A percentile compares a stretch with the other conserved stretches of the same genome.
These are phyloP conservation scores for Mrakia hoshinonis DNA, from an alignment of 768 basidiomycete genomes.

Conservation along the genomic window DNA sequence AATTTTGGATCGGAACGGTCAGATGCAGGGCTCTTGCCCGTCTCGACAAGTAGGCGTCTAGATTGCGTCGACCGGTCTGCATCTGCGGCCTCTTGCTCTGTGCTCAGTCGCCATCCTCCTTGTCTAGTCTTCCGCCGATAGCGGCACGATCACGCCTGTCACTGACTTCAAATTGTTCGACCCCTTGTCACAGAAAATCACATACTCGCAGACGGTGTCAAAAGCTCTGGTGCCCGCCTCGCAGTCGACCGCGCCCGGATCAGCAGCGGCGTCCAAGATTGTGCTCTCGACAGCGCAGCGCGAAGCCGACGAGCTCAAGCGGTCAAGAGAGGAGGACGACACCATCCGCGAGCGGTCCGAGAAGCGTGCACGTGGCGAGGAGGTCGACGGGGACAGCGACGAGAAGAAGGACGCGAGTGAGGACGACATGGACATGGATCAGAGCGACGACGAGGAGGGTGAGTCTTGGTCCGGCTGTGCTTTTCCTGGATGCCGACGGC, in stretches of 20 bases:
- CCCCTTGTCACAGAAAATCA: conserved; percentile 21
- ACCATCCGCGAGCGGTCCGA: conserved; percentile 24
- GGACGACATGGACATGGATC: conserved; percentile 17
- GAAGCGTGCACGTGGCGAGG: background rate
- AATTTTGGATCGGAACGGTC: too few species aligned
- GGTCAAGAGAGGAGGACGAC: conserved; percentile 29
- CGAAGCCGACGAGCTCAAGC: conserved; percentile 29
- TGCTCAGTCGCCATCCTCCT: background rate
- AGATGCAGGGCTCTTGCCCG: too few species aligned
- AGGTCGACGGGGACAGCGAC: conserved; percentile 12
- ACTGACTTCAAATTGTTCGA: too few species aligned
- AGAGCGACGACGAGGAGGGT: conserved; percentile 13
- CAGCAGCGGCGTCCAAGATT: conserved; percentile 15
- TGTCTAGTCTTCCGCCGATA: too few species aligned
- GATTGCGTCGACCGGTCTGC: too few species aligned
- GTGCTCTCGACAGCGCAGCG: conserved; percentile 24
- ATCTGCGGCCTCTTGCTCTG: too few species aligned
- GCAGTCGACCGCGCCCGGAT: conserved; percentile 9
- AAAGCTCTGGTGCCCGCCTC: conserved; percentile 26
- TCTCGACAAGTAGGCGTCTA: too few species aligned
- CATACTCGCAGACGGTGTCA: conserved; percentile 26
- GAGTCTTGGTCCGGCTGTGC: background rate
- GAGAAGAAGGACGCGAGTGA: conserved; percentile 11
- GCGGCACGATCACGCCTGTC: too few species aligned
- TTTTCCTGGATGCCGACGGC: background rate